Conservation (phyloP, 2,329 filamentous ascomycete genomes). For the Penicillium sp. region DNA sequence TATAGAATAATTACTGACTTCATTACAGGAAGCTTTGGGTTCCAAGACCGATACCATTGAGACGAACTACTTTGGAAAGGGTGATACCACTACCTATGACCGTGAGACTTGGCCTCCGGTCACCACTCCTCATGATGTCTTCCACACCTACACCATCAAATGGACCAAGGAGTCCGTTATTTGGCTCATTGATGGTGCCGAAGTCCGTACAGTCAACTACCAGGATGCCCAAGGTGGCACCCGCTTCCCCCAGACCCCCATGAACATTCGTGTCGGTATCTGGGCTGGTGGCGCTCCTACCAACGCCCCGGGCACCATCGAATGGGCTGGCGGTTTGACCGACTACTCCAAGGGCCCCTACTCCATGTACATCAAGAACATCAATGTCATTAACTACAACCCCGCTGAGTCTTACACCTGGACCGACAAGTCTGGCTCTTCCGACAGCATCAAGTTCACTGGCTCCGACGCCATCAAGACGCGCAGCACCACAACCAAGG, state of each 20-base stretch:
- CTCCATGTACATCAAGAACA: conserved; percentile 70
- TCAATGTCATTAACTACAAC: conserved; percentile 56
- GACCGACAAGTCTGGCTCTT: conserved; percentile 60
- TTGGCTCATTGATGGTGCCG: conserved; percentile 64
- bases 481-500: conserved; percentile 7
- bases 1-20: conserved; percentile 54
- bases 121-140: conserved; percentile 53
- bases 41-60: conserved; percentile 52
- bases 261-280: conserved; percentile 67
- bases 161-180: conserved; percentile 64
- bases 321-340: conserved; percentile 69
- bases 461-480: conserved; percentile 14
- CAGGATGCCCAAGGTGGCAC: conserved; percentile 58
- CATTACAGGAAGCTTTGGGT: conserved; percentile 38
- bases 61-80: conserved; percentile 97
- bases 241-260: conserved; percentile 70
- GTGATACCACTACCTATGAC: conserved; percentile 74
- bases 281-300: conserved; percentile 63
- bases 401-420: conserved; percentile 65
- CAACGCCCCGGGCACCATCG: conserved; percentile 52
- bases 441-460: conserved; percentile 59
- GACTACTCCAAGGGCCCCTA: conserved; percentile 67
- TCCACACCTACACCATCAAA: conserved; percentile 55
- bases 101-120: conserved; percentile 75
- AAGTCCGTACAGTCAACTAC: conserved; percentile 62